Percentiles rank a stretch among this genome's conserved stretches.
Conservation (phyloP, 139 green algal species). For the Astrephomene gubernaculifera region DNA sequence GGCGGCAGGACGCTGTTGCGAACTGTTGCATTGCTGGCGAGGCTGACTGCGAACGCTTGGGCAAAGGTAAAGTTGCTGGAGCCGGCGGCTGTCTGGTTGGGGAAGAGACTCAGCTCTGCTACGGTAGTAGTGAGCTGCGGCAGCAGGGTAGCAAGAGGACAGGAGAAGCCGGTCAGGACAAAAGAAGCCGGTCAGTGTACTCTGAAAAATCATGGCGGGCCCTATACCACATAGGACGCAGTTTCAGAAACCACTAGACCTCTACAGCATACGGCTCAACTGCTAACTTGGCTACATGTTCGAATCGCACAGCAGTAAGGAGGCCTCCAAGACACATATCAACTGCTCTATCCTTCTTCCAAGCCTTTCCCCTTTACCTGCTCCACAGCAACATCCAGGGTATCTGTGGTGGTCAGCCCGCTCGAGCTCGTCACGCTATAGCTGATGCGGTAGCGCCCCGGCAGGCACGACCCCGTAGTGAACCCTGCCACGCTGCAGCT, state of each 20-base stretch:
- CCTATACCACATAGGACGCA: too few species aligned
- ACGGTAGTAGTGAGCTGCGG: not conserved
- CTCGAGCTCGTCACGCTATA: not conserved
- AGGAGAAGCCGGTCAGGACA: too few species aligned
- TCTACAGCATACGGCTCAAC: too few species aligned
- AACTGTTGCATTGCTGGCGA: not conserved
- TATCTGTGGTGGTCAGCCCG: not conserved
- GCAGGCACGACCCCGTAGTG: conserved; percentile 4
- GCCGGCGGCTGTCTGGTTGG: conserved; percentile 9
- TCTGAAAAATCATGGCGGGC: too few species aligned
- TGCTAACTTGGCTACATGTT: too few species aligned
- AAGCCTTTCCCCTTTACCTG: too few species aligned
- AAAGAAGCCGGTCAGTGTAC: too few species aligned
- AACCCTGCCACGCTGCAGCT: conserved; percentile 11
- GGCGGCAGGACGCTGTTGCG: not conserved
- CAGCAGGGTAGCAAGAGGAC: too few species aligned
- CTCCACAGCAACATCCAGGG: conserved; percentile 24
- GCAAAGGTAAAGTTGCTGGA: not conserved
- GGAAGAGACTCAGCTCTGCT: not conserved
- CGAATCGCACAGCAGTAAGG: too few species aligned
- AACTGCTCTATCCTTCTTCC: too few species aligned
- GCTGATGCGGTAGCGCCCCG: conserved; percentile 3
- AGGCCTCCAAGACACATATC: too few species aligned
- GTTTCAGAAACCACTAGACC: too few species aligned
- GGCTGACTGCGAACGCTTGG: not conserved